Evolutionary conservation across 129 eudicot genomes (phyloP), one percentile per base, ranked within the genome.

Genomic region (Flaveria linearis): DNA sequence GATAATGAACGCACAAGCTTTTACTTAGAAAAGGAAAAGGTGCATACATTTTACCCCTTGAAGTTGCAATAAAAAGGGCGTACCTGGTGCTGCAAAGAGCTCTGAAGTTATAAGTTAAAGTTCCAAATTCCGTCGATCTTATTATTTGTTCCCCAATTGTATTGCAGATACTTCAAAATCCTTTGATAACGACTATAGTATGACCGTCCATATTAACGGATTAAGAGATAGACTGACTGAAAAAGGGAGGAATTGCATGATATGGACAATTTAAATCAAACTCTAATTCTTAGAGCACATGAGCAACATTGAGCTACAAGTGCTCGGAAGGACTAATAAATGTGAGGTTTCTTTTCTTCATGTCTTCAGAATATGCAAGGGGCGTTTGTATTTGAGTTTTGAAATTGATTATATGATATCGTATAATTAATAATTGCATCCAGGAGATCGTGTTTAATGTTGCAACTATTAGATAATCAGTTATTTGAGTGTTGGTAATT

Each of bases 251-350:
- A 85, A 78, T 78, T 88, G 79, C 84, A 73, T 70, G 88, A 86
- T 68, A 81, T 86, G 86, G 93, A 88, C 74, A 73, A 55, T 42
- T 60, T 86, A 46, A 86, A 84, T 58, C 89, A 88, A 79, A 81
- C 90, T 63, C 91, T 91, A 53, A 80, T 83, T 74, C 76, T 86
- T 36, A 83, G 86, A 91, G 71, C 88, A 76, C 80, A 81, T 82
- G 76, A 78, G 86, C 74, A 91, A 88, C 69, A 87, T 74, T 52
- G 91, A 88, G 77, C 81, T 91, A 69, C 89, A 83, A 69, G 93
- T 69, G 91, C 93, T 28, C 85, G 91, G n/a, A 86, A 85, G 78
- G 96, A 84, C 80, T 85, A 49, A 84, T 90, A 23, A 78, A 74
- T 25, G 96, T 90, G 73, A 72, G 83, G 16, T 62, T 66, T 78